Evolutionary conservation across 2,329 filamentous ascomycete genomes (phyloP).

Genomic region (Talaromyces rugulosus): DNA sequence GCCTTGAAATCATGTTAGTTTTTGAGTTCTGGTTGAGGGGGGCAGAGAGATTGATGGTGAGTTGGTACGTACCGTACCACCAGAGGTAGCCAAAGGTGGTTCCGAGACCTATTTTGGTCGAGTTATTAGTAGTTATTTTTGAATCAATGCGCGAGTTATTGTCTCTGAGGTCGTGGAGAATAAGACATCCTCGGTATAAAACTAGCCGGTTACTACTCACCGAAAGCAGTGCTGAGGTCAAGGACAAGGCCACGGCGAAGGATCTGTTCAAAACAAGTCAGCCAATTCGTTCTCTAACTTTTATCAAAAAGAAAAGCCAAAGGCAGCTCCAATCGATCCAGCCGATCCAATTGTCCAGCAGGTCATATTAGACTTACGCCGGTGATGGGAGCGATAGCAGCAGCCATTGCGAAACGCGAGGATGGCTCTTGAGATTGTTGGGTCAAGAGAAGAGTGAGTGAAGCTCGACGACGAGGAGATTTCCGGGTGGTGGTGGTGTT

Average conservation of each 20-base stretch:
- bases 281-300: not conserved
- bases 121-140: not conserved
- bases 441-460: not conserved
- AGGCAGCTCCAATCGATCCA: constrained; percentile 8
- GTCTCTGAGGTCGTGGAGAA: not conserved
- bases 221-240: constrained; percentile 62
- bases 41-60: not conserved
- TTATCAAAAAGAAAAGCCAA: not conserved
- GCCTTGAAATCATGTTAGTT: constrained; percentile 35
- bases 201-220: constrained; percentile 42
- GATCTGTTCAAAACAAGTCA: constrained; percentile 45
- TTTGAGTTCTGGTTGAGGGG: too few species aligned
- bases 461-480: not conserved
- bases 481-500: not conserved
- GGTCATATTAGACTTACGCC: constrained; percentile 36
- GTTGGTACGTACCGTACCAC: constrained; percentile 57
- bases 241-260: constrained; percentile 63
- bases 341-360: constrained; percentile 13
- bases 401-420: constrained; percentile 33
- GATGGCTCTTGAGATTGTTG: not conserved
- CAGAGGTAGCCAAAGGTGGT: constrained; percentile 60
- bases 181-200: not conserved
- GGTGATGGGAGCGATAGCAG: constrained; percentile 42
- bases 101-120: constrained; percentile 51
- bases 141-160: not conserved